Evolutionary conservation across 495 filamentous ascomycete genomes (phyloP), one percentile per base, ranked within the genome.

Genomic region (Penicillium longicatenatum): DNA sequence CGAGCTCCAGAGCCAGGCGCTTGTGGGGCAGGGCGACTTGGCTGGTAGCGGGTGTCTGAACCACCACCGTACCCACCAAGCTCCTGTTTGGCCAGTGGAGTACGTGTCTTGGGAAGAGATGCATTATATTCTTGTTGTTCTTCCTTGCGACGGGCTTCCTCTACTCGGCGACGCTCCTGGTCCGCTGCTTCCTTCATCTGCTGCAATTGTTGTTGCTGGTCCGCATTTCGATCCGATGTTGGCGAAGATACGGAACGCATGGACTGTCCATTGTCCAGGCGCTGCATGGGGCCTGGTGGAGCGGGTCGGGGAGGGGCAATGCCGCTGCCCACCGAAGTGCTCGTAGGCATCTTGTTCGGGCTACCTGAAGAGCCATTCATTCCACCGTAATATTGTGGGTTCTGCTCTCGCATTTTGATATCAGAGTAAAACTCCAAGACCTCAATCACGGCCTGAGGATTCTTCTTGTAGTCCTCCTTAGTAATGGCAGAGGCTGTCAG

Each of bases 391-490:
- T 84, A 82, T 57, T 88, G 82, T 3, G 89, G 89, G 64, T 97
- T 86, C 59, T 96, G 87, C 54, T 88, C 84, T 37, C 91, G 84
- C 79, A 93, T 93, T 50, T 89, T 90, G 68, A 96, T 90, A 71
- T 98, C 93, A 0, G 93, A 92, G 79, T 98, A 98, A 75, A 98
- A 98, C 68, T 97, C 90, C 29, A 98, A 80, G 33, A 96, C 95
- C 70, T 98, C 94, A 52, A 98, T 92, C 19, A 98, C 94, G 20
- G 93, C 95, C 72, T 97, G 90, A n/a, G 94, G 94, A 63, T 98
- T 97, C 67, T 93, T 91, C 75, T 93, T 88, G 74, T 97, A 96
- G 71, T 98, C 94, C 63, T 97, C 94, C 73, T 95, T 94, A 26
- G 94, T 97, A 64, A 98, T 95, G 30, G 94, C 94, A 4, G 94